These are phyloP conservation scores for Chlorella ohadii DNA, from an alignment of 139 green algal genomes.

Conservation along the genomic window DNA sequence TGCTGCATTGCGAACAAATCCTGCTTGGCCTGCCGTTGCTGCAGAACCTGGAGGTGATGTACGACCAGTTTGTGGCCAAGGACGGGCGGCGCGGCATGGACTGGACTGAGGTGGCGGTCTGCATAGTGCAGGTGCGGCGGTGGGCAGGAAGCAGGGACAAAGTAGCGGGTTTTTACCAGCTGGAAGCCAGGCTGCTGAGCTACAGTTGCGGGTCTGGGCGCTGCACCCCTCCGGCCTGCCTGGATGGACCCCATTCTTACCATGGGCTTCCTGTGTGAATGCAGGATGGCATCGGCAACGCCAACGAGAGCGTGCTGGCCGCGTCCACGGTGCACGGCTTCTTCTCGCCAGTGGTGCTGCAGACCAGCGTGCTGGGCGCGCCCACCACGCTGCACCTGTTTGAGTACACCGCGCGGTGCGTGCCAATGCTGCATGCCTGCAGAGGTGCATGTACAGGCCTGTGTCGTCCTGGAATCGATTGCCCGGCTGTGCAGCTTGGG, in stretches of 20 bases:
- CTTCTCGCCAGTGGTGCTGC: constrained; percentile 48
- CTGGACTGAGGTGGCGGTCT: constrained; percentile 55
- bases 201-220: neutral
- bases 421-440: neutral
- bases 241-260: neutral
- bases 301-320: constrained; percentile 39
- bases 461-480: no score
- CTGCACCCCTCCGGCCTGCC: neutral
- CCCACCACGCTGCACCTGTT: constrained; percentile 51
- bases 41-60: constrained; percentile 52
- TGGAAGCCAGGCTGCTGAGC: no score
- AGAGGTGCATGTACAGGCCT: neutral
- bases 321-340: constrained; percentile 48
- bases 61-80: constrained; percentile 43
- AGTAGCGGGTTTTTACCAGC: no score
- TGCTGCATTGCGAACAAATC: neutral
- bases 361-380: constrained; percentile 40
- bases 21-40: neutral
- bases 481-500: no score
- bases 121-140: constrained; percentile 32
- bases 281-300: constrained; percentile 41
- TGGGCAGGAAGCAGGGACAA: no score
- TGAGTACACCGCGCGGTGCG: constrained; percentile 52
- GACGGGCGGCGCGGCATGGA: constrained; percentile 50
- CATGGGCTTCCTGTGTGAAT: neutral